Evolutionary conservation across 257 asterid genomes (phyloP), one percentile per base, ranked within the genome.

Genomic region (Cinchona pubescens): DNA sequence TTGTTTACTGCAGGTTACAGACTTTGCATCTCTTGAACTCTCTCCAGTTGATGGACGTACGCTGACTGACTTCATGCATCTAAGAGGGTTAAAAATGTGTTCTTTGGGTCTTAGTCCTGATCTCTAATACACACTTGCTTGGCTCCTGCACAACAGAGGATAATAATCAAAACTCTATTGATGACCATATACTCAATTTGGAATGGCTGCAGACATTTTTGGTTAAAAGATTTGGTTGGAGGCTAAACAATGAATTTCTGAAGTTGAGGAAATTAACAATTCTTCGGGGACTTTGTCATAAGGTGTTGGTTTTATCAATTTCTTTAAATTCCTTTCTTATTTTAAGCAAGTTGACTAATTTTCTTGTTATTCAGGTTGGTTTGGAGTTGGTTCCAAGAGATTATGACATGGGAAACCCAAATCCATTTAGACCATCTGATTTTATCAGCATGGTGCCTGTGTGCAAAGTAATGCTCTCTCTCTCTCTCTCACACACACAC

Each of bases 41-140:
- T 95, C 99, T 80, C 98, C 99, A 34, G 99, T 92, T 80, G 99
- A 95, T 85, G 99, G 99, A 34, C 94, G 97, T 65, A 95, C 98
- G 3, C 79, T 95, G 71, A 92, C 99, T 38, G 99, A 95, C 79
- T 92, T 95, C 92, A 95, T 95, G 99, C 99, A 95, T 85, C 91
- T 92, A 73, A 87, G 98, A 87, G 99, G 99, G 77, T 79, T 95
- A 79, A 89, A 87, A 81, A 90, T 95, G 96, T 83, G 86, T 76
- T 95, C 99, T 78, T 82, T 92, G 84, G 99, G 99, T 78, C 93
- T n/a, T n/a, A n/a, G n/a, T n/a, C n/a, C n/a, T n/a, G n/a, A n/a
- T n/a, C n/a, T n/a, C n/a, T n/a, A n/a, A n/a, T n/a, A n/a, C n/a
- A n/a, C n/a, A n/a, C n/a, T 87, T 95, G 86, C 91, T 92, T 70